These are phyloP conservation scores for Colletotrichum scovillei DNA, from an alignment of 2,329 filamentous ascomycete genomes.

Conservation along the genomic window DNA sequence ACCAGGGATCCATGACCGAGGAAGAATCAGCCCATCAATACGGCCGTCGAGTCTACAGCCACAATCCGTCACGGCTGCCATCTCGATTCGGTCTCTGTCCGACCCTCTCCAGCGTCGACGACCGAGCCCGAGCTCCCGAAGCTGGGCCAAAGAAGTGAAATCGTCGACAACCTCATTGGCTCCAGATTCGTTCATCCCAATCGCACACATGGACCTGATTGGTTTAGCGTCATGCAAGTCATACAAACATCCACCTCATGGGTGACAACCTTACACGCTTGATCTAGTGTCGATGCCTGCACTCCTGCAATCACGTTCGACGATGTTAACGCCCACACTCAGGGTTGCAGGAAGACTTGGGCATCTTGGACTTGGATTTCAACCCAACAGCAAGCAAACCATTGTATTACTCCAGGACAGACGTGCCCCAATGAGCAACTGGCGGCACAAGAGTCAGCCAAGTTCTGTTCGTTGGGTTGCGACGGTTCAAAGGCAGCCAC, in stretches of 20 bases:
- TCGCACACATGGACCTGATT: background rate
- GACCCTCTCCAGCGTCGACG: background rate
- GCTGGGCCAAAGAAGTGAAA: background rate
- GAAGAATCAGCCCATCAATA: background rate
- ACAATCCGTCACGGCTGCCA: background rate
- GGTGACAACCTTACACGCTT: background rate
- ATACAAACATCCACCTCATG: background rate
- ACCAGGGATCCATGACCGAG: background rate
- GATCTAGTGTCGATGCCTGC: background rate
- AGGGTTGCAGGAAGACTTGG: background rate
- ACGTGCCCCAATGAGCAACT: background rate
- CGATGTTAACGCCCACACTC: constrained; percentile 4
- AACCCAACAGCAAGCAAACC: background rate
- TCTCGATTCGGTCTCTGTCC: background rate
- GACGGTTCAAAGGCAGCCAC: background rate
- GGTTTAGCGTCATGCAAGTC: constrained; percentile 18
- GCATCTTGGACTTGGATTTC: background rate
- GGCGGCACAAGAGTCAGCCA: background rate
- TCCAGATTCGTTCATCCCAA: background rate
- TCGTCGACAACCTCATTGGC: background rate
- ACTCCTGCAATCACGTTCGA: constrained; percentile 4
- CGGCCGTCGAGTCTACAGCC: background rate
- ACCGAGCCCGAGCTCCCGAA: constrained; percentile 1
- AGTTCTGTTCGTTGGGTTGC: constrained; percentile 24
- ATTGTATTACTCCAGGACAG: background rate